Percentiles rank a stretch among this genome's conserved stretches.
Conservation (phyloP, 805 yeast genomes). For the Zygoascus biomembranicola region DNA sequence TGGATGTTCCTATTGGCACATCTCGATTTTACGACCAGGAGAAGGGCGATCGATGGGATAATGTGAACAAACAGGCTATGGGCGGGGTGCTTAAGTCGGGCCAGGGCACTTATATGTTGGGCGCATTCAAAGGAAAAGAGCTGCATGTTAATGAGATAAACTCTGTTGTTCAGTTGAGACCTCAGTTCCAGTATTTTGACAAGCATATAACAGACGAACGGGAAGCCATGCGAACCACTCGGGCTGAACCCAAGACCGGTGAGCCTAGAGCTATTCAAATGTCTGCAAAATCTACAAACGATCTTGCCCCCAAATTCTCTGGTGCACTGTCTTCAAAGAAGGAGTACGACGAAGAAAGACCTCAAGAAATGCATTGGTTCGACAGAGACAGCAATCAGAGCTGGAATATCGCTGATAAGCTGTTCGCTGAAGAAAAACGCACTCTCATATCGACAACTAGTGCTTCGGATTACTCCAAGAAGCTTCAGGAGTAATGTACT, state of each 20-base stretch:
- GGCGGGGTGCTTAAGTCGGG: slow-evolving; percentile 52
- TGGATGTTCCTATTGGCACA: slow-evolving; percentile 69
- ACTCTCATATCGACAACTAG: slow-evolving; percentile 14
- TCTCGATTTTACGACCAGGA: slow-evolving; percentile 55
- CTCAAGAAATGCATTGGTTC: slow-evolving; percentile 37
- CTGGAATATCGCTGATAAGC: slow-evolving; percentile 25
- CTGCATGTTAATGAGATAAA: slow-evolving; percentile 59
- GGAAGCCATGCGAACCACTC: slow-evolving; percentile 31
- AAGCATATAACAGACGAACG: slow-evolving; percentile 36
- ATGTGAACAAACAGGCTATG: slow-evolving; percentile 50
- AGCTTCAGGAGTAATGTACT: slow-evolving; percentile 1
- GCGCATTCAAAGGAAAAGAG: slow-evolving; percentile 38
- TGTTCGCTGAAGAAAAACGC: slow-evolving; percentile 14
- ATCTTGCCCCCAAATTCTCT: slow-evolving; percentile 52
- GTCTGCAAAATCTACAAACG: slow-evolving; percentile 58
- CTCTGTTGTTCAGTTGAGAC: slow-evolving; percentile 68
- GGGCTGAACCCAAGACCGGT: slow-evolving; percentile 24
- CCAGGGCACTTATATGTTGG: slow-evolving; percentile 29
- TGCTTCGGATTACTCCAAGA: slow-evolving; percentile 17
- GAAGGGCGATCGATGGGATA: slow-evolving; percentile 58
- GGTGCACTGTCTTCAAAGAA: slow-evolving; percentile 65
- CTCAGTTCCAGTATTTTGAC: slow-evolving; percentile 74
- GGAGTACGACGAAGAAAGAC: slow-evolving; percentile 52
- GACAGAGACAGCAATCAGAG: slow-evolving; percentile 30
- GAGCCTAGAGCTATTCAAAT: slow-evolving; percentile 62